Percentiles rank a stretch among this genome's conserved stretches.
These are phyloP conservation scores for Quillaja saponaria DNA, from an alignment of 306 rosid genomes.

Conservation along the genomic window DNA sequence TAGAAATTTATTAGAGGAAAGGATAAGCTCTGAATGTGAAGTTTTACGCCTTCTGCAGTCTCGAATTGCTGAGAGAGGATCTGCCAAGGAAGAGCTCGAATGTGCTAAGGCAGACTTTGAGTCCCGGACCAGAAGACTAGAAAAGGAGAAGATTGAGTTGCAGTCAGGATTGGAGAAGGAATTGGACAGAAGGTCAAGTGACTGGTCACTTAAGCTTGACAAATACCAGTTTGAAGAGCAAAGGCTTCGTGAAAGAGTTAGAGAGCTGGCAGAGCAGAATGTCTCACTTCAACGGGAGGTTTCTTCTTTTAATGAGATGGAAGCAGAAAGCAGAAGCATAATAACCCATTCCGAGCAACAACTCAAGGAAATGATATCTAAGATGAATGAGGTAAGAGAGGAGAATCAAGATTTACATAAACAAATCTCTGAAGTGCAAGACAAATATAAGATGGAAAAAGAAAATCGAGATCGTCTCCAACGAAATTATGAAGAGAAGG, in stretches of 20 bases:
- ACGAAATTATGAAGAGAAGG: constrained; percentile 71
- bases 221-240: constrained; percentile 84
- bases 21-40: constrained; percentile 68
- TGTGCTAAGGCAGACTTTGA: constrained; percentile 58
- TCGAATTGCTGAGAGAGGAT: constrained; percentile 67
- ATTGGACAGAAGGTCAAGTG: constrained; percentile 92
- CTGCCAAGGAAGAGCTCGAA: constrained; percentile 66
- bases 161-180: constrained; percentile 86
- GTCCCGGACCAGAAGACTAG: constrained; percentile 56
- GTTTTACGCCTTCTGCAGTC: constrained; percentile 73
- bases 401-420: constrained; percentile 58
- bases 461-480: constrained; percentile 57
- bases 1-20: constrained; percentile 64
- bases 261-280: constrained; percentile 99
- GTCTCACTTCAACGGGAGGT: constrained; percentile 93
- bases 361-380: constrained; percentile 52
- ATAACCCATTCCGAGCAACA: constrained; percentile 60
- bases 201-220: constrained; percentile 91
- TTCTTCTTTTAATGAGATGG: constrained; percentile 67
- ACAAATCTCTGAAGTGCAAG: constrained; percentile 62
- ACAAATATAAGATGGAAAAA: constrained; percentile 53
- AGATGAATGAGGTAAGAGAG: constrained; percentile 51
- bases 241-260: constrained; percentile 88
- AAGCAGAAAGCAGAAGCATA: constrained; percentile 55
- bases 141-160: constrained; percentile 88